These are phyloP conservation scores for Albugo candida DNA, from an alignment of 352 stramenopile species.

Conservation along the genomic window DNA sequence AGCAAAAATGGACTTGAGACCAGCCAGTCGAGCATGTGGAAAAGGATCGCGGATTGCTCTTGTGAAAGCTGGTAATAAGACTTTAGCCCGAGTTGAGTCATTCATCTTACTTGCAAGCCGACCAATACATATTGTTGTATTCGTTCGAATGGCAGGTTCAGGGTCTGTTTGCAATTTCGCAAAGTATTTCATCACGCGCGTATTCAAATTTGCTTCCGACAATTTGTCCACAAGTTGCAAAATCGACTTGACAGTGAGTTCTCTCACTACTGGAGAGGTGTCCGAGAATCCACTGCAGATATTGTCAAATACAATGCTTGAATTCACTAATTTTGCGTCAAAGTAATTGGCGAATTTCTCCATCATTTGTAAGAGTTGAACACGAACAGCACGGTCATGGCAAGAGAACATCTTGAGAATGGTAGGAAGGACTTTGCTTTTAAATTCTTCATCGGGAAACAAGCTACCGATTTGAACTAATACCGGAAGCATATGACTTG, in stretches of 20 bases:
- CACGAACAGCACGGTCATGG: slow-evolving; percentile 78
- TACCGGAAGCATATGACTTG: slow-evolving; percentile 72
- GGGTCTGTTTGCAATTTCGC: slow-evolving; percentile 75
- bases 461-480: slow-evolving; percentile 75
- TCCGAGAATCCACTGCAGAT: slow-evolving; percentile 84
- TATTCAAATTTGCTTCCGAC: slow-evolving; percentile 80
- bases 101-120: slow-evolving; percentile 80
- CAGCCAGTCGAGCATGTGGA: slow-evolving; percentile 71
- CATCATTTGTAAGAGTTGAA: slow-evolving; percentile 84
- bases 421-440: slow-evolving; percentile 70
- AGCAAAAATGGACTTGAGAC: slow-evolving; percentile 54
- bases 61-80: slow-evolving; percentile 77
- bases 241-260: slow-evolving; percentile 86
- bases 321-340: slow-evolving; percentile 82
- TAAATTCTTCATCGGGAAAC: slow-evolving; percentile 66
- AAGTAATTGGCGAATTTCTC: slow-evolving; percentile 78
- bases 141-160: slow-evolving; percentile 83
- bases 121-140: slow-evolving; percentile 84
- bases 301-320: slow-evolving; percentile 77
- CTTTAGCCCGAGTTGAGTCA: slow-evolving; percentile 67
- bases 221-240: slow-evolving; percentile 82
- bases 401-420: slow-evolving; percentile 82
- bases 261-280: slow-evolving; percentile 62
- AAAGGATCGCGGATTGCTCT: slow-evolving; percentile 74
- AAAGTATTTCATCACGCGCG: slow-evolving; percentile 84